These are phyloP conservation scores for Marsdenia floribunda DNA, from an alignment of 257 asterid species.

Conservation along the genomic window DNA sequence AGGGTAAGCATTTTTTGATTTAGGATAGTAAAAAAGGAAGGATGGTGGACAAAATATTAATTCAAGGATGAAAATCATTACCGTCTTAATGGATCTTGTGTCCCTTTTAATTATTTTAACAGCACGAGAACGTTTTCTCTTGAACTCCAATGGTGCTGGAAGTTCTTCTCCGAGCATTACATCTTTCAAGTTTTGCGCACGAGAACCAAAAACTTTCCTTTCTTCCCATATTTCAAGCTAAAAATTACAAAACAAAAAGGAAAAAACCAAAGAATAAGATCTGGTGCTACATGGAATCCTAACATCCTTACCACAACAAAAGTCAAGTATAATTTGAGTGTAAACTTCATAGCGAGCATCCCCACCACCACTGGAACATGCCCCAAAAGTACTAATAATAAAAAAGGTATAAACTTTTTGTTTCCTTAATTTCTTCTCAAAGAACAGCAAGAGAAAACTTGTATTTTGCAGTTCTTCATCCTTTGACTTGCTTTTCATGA, in stretches of 20 bases:
- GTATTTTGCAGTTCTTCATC: neutral
- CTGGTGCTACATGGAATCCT: neutral
- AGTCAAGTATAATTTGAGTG: neutral
- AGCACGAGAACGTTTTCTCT: constrained; percentile 72
- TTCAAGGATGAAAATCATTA: constrained; percentile 28
- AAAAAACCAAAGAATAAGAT: neutral
- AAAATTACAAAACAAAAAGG: neutral
- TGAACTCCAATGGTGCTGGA: constrained; percentile 68
- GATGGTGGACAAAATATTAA: constrained; percentile 10
- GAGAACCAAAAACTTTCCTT: constrained; percentile 86
- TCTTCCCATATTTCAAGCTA: constrained; percentile 93
- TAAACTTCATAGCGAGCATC: neutral
- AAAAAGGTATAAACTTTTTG: too few relatives aligned
- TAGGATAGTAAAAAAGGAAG: constrained; percentile 3
- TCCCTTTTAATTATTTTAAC: constrained; percentile 78
- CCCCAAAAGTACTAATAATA: too few relatives aligned
- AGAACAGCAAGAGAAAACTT: neutral
- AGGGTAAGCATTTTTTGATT: constrained; percentile 9
- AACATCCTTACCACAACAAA: neutral
- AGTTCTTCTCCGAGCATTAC: constrained; percentile 71
- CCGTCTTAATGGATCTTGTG: constrained; percentile 76
- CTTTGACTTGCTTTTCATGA: neutral
- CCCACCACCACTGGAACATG: too few relatives aligned
- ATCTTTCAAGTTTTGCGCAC: constrained; percentile 57
- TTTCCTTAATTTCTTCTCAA: neutral